Percentiles rank a stretch among this genome's conserved stretches.
Evolutionary conservation across 441 rosid genomes (phyloP).

Genomic region (Syzygium malaccense): DNA sequence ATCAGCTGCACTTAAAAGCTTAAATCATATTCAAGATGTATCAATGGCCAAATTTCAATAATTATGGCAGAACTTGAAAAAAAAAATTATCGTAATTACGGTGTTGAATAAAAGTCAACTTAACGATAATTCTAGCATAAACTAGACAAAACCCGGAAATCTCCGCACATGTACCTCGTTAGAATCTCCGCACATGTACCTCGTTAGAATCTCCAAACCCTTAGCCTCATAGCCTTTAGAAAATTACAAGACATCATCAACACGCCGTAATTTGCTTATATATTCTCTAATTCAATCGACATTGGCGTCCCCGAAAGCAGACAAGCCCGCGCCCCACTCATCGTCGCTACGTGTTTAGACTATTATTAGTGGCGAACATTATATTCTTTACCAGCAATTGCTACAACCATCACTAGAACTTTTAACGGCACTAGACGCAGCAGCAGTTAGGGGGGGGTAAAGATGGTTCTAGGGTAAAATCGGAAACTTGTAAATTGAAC

Average conservation of each 20-base stretch:
- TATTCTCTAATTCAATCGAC: no score
- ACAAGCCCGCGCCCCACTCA: no score
- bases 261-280: no score
- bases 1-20: not conserved
- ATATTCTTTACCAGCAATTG: not conserved
- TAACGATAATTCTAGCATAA: not conserved
- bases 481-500: no score
- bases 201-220: no score
- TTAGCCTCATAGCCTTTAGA: no score
- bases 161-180: no score
- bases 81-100: not conserved
- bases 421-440: not conserved
- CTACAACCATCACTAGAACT: not conserved
- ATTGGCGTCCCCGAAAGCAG: no score
- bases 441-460: no score
- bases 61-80: not conserved
- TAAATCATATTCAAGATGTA: not conserved
- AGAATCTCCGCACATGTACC: no score
- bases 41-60: not conserved
- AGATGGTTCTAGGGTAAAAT: no score
- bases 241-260: no score
- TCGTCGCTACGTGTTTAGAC: not conserved
- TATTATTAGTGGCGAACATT: not conserved
- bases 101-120: not conserved
- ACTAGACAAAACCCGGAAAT: not conserved